Conservation (phyloP, 2,329 filamentous ascomycete genomes). For the Penicillium sp. region DNA sequence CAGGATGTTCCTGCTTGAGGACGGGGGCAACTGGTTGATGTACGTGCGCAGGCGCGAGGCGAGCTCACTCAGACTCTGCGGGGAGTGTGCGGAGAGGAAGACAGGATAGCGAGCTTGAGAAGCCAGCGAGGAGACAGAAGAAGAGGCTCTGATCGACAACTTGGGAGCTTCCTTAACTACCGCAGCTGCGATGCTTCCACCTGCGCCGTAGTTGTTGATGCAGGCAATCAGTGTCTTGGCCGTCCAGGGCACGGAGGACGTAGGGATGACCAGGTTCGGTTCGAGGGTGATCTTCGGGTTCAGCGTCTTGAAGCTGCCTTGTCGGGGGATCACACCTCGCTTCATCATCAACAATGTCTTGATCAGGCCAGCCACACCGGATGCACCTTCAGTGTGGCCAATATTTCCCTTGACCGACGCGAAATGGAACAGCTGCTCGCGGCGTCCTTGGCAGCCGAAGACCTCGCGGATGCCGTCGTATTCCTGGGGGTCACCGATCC, state of each 20-base stretch:
- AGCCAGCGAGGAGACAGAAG: not conserved
- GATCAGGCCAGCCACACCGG: slow-evolving; percentile 36
- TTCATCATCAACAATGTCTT: slow-evolving; percentile 37
- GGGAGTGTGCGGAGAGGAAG: not conserved
- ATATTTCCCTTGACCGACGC: slow-evolving; percentile 39
- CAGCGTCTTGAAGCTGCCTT: slow-evolving; percentile 32
- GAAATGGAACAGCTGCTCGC: slow-evolving; percentile 22
- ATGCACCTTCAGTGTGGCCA: slow-evolving; percentile 39
- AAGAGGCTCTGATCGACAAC: not conserved
- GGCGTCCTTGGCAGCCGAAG: slow-evolving; percentile 20
- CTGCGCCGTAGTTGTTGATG: slow-evolving; percentile 11
- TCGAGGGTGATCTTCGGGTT: slow-evolving; percentile 30
- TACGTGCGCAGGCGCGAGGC: not conserved
- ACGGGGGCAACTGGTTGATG: not conserved
- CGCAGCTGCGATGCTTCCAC: not conserved
- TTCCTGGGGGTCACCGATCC: slow-evolving; percentile 35
- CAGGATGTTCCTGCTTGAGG: not conserved
- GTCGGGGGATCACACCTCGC: slow-evolving; percentile 28
- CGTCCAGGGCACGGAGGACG: slow-evolving; percentile 21
- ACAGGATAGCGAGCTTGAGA: not conserved
- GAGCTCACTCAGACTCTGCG: not conserved
- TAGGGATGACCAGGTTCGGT: slow-evolving; percentile 23
- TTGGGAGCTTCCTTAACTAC: not conserved
- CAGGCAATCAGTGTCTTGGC: not conserved
- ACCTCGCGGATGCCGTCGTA: slow-evolving; percentile 26